Conservation (phyloP, 2,329 filamentous ascomycete species). For the Beauveria sp. region DNA sequence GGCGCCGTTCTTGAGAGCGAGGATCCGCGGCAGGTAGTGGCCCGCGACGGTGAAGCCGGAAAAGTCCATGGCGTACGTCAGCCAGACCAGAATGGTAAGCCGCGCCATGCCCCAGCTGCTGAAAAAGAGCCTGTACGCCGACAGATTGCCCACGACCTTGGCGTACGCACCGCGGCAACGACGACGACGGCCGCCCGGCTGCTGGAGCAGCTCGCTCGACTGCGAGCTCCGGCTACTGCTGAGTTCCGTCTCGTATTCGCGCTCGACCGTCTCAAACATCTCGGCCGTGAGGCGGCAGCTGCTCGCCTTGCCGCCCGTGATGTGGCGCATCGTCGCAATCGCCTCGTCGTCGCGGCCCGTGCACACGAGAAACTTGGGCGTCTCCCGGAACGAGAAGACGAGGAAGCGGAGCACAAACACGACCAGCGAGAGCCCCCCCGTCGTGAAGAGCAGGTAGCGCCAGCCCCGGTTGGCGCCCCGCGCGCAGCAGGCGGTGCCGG, state of each 20-base stretch:
- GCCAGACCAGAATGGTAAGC: slow-evolving; percentile 27
- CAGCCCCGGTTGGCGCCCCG: slow-evolving; percentile 41
- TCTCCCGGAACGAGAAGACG: slow-evolving; percentile 39
- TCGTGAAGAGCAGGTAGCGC: slow-evolving; percentile 37
- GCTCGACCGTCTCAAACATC: slow-evolving; percentile 23
- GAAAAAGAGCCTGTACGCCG: slow-evolving; percentile 27
- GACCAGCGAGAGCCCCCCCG: slow-evolving; percentile 35
- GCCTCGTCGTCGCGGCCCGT: slow-evolving; percentile 38
- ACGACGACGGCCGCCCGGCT: slow-evolving; percentile 11
- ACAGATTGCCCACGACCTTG: slow-evolving; percentile 15
- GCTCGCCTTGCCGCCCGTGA: slow-evolving; percentile 32
- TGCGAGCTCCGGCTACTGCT: slow-evolving; percentile 14
- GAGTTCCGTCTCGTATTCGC: slow-evolving; percentile 14
- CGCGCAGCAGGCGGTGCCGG: slow-evolving; percentile 25
- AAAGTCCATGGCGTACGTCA: slow-evolving; percentile 32
- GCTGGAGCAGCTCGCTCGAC: slow-evolving; percentile 12
- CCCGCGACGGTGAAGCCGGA: slow-evolving; percentile 31
- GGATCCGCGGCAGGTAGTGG: slow-evolving; percentile 39
- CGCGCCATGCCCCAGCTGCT: slow-evolving; percentile 25
- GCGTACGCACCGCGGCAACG: slow-evolving; percentile 11
- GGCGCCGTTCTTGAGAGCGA: slow-evolving; percentile 42
- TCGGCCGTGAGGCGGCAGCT: slow-evolving; percentile 28
- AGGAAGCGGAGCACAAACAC: slow-evolving; percentile 38
- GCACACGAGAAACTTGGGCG: slow-evolving; percentile 38
- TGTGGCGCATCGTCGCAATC: slow-evolving; percentile 37